These are phyloP conservation scores for Thalassiosira sp. DNA, from an alignment of 352 stramenopile species.

Conservation along the genomic window DNA sequence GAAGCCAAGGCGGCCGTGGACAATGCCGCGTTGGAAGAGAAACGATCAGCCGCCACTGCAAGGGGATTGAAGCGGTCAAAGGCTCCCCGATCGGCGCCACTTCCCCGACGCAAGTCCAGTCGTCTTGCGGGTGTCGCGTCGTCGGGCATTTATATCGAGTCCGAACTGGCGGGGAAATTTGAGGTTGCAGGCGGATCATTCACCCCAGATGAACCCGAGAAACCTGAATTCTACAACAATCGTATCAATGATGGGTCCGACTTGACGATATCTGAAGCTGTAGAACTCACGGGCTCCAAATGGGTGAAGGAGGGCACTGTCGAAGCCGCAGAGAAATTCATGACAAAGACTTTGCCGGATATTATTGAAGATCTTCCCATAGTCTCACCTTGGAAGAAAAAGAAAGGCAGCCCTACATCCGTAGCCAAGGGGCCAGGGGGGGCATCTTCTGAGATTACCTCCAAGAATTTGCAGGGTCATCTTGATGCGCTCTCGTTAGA, in stretches of 20 bases:
- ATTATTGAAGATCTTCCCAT: slow-evolving; percentile 8
- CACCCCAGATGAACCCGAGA: slow-evolving; percentile 1
- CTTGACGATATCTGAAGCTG: slow-evolving; percentile 53
- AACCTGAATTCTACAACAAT: slow-evolving; percentile 45
- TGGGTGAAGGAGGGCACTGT: slow-evolving; percentile 59
- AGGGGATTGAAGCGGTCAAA: slow-evolving; percentile 42
- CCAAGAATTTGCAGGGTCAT: slow-evolving; percentile 32
- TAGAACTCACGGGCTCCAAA: slow-evolving; percentile 54
- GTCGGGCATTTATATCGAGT: slow-evolving; percentile 54
- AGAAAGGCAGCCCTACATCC: slow-evolving; percentile 34
- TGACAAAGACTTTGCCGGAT: slow-evolving; percentile 21
- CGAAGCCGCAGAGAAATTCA: slow-evolving; percentile 41
- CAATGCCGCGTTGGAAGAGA: background rate
- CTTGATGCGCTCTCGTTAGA: slow-evolving; percentile 50
- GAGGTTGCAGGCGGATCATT: slow-evolving; percentile 6
- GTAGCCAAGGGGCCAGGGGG: no score
- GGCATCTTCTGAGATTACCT: background rate
- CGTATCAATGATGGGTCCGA: slow-evolving; percentile 74
- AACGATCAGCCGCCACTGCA: background rate
- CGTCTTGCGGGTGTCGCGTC: slow-evolving; percentile 47
- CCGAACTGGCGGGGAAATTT: slow-evolving; percentile 48
- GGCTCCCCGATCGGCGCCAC: background rate
- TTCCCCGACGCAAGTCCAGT: slow-evolving; percentile 56
- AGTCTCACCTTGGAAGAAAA: background rate
- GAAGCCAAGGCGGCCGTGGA: slow-evolving; percentile 45